Evolutionary conservation across 2,329 filamentous ascomycete species (phyloP).

Genomic region (Dichotomopilus funicola): DNA sequence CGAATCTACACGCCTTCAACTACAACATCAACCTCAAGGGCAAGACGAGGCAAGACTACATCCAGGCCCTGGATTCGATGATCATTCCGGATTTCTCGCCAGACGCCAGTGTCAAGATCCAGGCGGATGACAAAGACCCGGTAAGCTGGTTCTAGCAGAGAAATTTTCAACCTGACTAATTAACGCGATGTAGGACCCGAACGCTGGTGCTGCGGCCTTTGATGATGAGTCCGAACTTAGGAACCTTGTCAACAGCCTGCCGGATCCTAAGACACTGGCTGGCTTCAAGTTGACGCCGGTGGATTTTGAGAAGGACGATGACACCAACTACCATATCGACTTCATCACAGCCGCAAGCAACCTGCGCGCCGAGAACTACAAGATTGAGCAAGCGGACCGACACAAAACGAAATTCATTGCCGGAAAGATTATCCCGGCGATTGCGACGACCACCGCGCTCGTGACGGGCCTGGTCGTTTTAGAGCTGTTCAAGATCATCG

Average conservation of each 20-base stretch:
- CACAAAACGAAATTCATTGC: slow-evolving; percentile 99
- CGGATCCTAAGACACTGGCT: slow-evolving; percentile 70
- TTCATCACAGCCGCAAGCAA: slow-evolving; percentile 98
- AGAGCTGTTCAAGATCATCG: slow-evolving; percentile 93
- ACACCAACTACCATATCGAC: slow-evolving; percentile 96
- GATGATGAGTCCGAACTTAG: slow-evolving; percentile 73
- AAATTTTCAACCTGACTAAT: background rate
- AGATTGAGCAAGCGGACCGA: slow-evolving; percentile 83
- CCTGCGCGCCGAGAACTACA: slow-evolving; percentile 94
- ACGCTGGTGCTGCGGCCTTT: slow-evolving; percentile 54
- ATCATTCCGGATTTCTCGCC: slow-evolving; percentile 94
- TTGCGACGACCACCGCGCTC: slow-evolving; percentile 92
- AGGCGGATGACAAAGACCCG: slow-evolving; percentile 90
- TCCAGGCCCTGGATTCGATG: slow-evolving; percentile 79
- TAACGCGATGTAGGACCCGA: slow-evolving; percentile 60
- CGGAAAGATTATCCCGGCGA: slow-evolving; percentile 98
- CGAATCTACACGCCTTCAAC: slow-evolving; percentile 95
- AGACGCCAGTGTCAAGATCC: slow-evolving; percentile 87
- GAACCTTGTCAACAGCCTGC: slow-evolving; percentile 65
- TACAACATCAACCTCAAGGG: slow-evolving; percentile 89
- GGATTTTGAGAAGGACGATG: slow-evolving; percentile 96
- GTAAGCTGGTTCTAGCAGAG: slow-evolving; percentile 37
- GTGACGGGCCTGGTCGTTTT: slow-evolving; percentile 90
- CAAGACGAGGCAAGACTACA: slow-evolving; percentile 63
- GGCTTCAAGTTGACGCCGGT: slow-evolving; percentile 87